A percentile compares a stretch with the other conserved stretches of the same genome.
Evolutionary conservation across 768 basidiomycete genomes (phyloP).

Genomic region (Phaeotremella fagi): DNA sequence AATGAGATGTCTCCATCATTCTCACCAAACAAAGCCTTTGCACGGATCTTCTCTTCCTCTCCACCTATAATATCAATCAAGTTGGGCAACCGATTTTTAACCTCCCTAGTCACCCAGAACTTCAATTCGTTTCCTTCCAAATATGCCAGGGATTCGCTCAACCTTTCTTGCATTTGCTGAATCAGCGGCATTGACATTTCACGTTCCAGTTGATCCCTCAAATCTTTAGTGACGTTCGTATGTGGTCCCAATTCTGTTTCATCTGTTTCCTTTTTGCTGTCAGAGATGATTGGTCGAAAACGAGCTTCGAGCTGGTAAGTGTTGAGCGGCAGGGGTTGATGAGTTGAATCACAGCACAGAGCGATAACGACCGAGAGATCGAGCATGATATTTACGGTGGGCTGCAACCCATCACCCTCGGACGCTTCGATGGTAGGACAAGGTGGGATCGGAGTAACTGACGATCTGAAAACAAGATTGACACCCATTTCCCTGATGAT

Average conservation of each 20-base stretch:
- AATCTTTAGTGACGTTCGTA: constrained; percentile 60
- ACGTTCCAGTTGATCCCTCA: constrained; percentile 66
- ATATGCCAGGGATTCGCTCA: constrained; percentile 1
- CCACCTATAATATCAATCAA: constrained; percentile 81
- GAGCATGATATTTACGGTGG: constrained; percentile 65
- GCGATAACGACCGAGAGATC: constrained; percentile 83
- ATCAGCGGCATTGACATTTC: constrained; percentile 66
- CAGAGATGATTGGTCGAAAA: constrained; percentile 57
- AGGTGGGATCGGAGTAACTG: constrained; percentile 31
- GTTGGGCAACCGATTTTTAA: constrained; percentile 64
- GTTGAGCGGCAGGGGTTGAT: constrained; percentile 60
- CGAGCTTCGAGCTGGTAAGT: constrained; percentile 59
- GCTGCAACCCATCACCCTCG: constrained; percentile 31
- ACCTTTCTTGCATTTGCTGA: constrained; percentile 59
- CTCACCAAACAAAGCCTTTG: constrained; percentile 58
- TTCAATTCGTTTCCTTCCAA: constrained; percentile 47
- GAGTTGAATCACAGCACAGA: constrained; percentile 74
- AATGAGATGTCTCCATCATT: constrained; percentile 30
- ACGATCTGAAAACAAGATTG: constrained; percentile 60
- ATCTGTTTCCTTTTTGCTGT: not conserved
- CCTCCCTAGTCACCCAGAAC: constrained; percentile 80
- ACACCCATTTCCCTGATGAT: constrained; percentile 61
- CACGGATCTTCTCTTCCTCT: constrained; percentile 60
- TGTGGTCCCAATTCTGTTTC: constrained; percentile 17
- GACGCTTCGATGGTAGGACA: not conserved